Evolutionary conservation across 2,329 filamentous ascomycete species (phyloP).

Genomic region (Aspergillus intermedius): DNA sequence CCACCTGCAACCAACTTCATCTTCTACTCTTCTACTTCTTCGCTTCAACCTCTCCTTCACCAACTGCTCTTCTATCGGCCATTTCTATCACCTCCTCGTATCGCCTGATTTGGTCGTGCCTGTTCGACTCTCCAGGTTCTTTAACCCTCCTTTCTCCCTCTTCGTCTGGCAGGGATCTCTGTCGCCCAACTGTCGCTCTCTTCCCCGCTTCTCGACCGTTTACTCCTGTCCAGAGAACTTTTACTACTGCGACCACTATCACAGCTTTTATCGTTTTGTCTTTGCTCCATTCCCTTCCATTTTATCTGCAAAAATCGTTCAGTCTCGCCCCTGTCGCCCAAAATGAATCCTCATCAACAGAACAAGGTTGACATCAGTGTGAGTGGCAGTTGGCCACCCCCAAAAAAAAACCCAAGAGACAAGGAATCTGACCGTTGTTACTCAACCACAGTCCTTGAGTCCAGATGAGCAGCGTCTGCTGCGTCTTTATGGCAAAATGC

Average conservation of each 20-base stretch:
- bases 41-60: not conserved
- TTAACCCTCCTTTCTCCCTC: not conserved
- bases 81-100: not conserved
- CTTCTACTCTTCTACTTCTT: too few relatives aligned
- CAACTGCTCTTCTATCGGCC: not conserved
- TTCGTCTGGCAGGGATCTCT: not conserved
- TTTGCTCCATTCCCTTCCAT: slow-evolving; percentile 3
- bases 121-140: not conserved
- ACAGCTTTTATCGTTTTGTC: slow-evolving; percentile 3
- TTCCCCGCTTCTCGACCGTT: not conserved
- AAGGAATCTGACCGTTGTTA: slow-evolving; percentile 6
- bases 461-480: slow-evolving; percentile 95
- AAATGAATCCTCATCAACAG: slow-evolving; percentile 94
- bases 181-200: not conserved
- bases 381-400: slow-evolving; percentile 32
- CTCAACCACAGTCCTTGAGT: slow-evolving; percentile 63
- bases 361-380: slow-evolving; percentile 97
- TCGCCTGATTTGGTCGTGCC: not conserved
- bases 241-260: not conserved
- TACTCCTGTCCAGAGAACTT: too few relatives aligned
- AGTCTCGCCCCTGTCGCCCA: slow-evolving; percentile 12
- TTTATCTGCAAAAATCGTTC: slow-evolving; percentile 3
- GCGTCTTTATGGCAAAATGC: slow-evolving; percentile 95
- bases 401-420: not conserved
- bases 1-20: not conserved